Evolutionary conservation across 139 green algal species (phyloP), one percentile per base, ranked within the genome.

Genomic region (Chloropicon primus): DNA sequence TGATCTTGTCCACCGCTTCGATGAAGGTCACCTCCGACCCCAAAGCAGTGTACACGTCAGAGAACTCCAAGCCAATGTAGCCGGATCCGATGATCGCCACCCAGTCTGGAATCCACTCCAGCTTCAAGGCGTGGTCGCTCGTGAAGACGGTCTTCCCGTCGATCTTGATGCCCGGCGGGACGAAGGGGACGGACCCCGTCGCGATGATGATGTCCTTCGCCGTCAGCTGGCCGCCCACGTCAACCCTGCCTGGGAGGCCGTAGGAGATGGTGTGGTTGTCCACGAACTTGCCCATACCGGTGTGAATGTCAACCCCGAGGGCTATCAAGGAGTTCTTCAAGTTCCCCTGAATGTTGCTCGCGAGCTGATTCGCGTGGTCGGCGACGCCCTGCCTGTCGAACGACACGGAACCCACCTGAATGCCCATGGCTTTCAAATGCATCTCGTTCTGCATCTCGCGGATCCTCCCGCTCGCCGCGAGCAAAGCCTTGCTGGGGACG

Each of bases 61-160:
- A 93, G 88, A 99, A 99, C 88, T 99, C 95, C 24, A 99, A 90
- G 25, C 95, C 95, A 79, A 99, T 99, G 90, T 99, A 99, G 41
- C 95, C 95, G 27, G 83, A 93, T 80, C 95, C 95, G 79, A 99
- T 98, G 88, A 99, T 99, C 81, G 95, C 95, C 0, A 99, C 84
- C 95, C 95, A 99, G 73, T 95, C 86, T 72, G 95, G 95, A 26
- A 99, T 78, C 95, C 95, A 98, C 81, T 98, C 95, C 82, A 99
- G 83, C 88, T 98, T 98, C 21, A 99, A 89, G 0, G 94, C 95
- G 81, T 98, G 93, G 86, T 99, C 95, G 17, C 79, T 91, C 23
- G 95, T 99, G 90, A 99, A 98, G 5, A 99, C 95, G 0, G 95
- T 99, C 87, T 99, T 99, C 88, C 94, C 22, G 24, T 74, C 25